Evolutionary conservation across 73 alveolate genomes (phyloP).

Genomic region (Paramecium biaurelia): DNA sequence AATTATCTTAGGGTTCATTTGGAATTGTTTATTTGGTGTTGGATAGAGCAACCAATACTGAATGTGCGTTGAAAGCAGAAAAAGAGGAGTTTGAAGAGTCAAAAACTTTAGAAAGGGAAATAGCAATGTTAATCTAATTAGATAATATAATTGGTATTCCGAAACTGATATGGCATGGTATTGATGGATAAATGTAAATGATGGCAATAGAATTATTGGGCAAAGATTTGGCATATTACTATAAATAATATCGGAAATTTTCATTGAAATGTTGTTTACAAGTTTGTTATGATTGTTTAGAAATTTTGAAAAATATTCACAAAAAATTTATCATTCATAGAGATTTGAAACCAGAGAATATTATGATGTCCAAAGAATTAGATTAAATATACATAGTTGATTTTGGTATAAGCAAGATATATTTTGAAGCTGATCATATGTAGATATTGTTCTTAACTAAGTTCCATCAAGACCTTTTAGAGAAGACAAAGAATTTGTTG

Average conservation of each 20-base stretch:
- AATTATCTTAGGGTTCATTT: background rate
- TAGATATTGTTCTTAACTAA: background rate
- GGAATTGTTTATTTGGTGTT: background rate
- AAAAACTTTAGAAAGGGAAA: background rate
- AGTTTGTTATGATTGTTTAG: background rate
- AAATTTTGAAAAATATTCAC: slow-evolving; percentile 33
- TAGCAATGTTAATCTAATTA: background rate
- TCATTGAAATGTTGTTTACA: background rate
- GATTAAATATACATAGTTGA: background rate
- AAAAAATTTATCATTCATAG: slow-evolving; percentile 1
- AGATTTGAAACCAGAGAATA: slow-evolving; percentile 37
- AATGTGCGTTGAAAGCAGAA: background rate
- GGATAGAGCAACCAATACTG: background rate
- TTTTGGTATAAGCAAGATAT: background rate
- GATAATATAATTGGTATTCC: background rate
- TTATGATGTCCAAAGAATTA: background rate
- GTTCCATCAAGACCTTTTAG: background rate
- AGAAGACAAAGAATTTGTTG: background rate
- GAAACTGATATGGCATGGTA: background rate
- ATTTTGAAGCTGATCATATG: slow-evolving; percentile 14
- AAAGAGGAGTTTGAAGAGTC: background rate
- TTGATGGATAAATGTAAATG: background rate
- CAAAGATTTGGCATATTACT: background rate
- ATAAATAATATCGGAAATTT: background rate
- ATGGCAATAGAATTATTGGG: slow-evolving; percentile 39